phyloP scores from a whole-genome alignment of 805 yeast genomes.

The Nakazawaea sp. region DNA sequence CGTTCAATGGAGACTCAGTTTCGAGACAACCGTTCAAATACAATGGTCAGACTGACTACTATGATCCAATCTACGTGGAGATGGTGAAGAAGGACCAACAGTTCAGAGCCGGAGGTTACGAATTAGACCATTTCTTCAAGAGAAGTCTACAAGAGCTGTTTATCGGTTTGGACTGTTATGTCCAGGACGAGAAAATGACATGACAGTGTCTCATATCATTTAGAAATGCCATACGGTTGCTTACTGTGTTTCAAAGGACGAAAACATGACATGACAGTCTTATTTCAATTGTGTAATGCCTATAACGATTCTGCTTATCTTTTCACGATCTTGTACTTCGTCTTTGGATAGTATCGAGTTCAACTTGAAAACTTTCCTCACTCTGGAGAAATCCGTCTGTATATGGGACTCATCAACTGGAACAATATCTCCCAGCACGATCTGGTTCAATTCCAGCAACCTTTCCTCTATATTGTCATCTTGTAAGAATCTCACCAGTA shows the following conservation, averaged over 20 bases:
- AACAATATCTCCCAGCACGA: slow-evolving; percentile 27
- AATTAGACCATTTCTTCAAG: slow-evolving; percentile 59
- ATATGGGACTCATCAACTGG: slow-evolving; percentile 26
- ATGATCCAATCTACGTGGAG: slow-evolving; percentile 50
- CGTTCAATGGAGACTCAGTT: slow-evolving; percentile 87
- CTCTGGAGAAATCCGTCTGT: slow-evolving; percentile 24
- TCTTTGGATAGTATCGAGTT: slow-evolving; percentile 10
- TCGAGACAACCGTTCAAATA: slow-evolving; percentile 42
- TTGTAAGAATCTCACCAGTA: slow-evolving; percentile 44
- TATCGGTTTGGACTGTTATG: slow-evolving; percentile 78
- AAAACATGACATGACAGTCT: not conserved
- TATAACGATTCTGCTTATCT: slow-evolving; percentile 18
- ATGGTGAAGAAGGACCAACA: slow-evolving; percentile 44
- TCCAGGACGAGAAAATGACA: slow-evolving; percentile 41
- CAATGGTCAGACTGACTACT: slow-evolving; percentile 31
- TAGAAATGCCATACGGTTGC: no score
- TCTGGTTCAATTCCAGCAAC: slow-evolving; percentile 13
- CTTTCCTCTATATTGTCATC: slow-evolving; percentile 5
- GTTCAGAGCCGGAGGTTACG: slow-evolving; percentile 82
- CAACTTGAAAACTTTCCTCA: slow-evolving; percentile 21
- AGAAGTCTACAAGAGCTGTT: slow-evolving; percentile 85
- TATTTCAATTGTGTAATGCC: slow-evolving; percentile 21
- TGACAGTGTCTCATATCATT: not conserved
- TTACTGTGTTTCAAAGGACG: no score
- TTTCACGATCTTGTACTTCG: slow-evolving; percentile 12